These are phyloP conservation scores for Lepidium sativum DNA, from an alignment of 345 rosid genomes.

Conservation along the genomic window DNA sequence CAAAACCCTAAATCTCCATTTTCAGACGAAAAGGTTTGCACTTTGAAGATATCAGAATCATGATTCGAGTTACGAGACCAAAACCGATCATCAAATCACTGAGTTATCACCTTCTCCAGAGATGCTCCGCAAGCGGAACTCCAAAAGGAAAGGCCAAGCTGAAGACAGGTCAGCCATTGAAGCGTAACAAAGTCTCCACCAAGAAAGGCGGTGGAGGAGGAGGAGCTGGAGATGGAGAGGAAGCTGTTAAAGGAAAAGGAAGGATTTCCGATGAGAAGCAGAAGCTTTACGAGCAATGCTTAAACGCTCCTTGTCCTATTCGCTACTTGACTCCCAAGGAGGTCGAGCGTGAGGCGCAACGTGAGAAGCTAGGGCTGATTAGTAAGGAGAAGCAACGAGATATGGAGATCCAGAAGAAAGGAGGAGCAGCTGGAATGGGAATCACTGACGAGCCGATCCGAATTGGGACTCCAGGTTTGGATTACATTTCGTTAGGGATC, in stretches of 20 bases:
- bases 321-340: constrained; percentile 59
- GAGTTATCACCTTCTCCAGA: constrained; percentile 42
- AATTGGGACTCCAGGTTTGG: constrained; percentile 76
- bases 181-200: constrained; percentile 47
- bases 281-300: constrained; percentile 55
- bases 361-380: constrained; percentile 74
- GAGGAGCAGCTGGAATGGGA: constrained; percentile 65
- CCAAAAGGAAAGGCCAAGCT: constrained; percentile 64
- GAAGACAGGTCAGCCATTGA: constrained; percentile 46
- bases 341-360: constrained; percentile 59
- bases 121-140: constrained; percentile 63
- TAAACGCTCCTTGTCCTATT: constrained; percentile 80
- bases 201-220: constrained; percentile 34
- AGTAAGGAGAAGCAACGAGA: constrained; percentile 72
- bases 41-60: not conserved
- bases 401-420: constrained; percentile 70
- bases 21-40: not conserved
- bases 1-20: constrained; percentile 24
- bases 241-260: constrained; percentile 28
- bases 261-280: constrained; percentile 40
- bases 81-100: constrained; percentile 26
- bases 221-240: constrained; percentile 9
- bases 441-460: constrained; percentile 61
- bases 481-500: constrained; percentile 65
- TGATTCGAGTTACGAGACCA: constrained; percentile 39